These are phyloP conservation scores for Inga oerstediana DNA, from an alignment of 306 rosid species.

Conservation along the genomic window DNA sequence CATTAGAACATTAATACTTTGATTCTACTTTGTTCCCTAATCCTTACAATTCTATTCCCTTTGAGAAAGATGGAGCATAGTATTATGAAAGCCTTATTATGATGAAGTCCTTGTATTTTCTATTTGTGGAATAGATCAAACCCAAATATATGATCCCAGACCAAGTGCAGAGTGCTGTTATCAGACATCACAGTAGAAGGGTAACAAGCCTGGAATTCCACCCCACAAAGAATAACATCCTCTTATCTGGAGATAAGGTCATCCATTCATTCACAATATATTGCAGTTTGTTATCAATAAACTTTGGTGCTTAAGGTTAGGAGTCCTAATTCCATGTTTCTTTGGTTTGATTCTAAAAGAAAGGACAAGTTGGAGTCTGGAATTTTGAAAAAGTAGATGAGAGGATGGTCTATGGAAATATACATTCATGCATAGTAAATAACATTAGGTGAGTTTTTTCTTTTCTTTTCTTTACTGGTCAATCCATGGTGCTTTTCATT, in stretches of 20 bases:
- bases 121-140: constrained; percentile 60
- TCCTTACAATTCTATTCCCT: neutral
- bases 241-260: constrained; percentile 96
- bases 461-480: neutral
- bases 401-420: constrained; percentile 75
- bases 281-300: neutral
- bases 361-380: constrained; percentile 99
- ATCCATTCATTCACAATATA: neutral
- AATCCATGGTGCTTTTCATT: neutral
- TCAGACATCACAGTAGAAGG: constrained; percentile 89
- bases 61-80: neutral
- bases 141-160: constrained; percentile 83
- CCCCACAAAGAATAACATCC: constrained; percentile 83
- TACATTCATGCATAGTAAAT: constrained; percentile 82
- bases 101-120: neutral
- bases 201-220: constrained; percentile 91
- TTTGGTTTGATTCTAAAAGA: constrained; percentile 52
- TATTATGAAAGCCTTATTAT: neutral
- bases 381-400: constrained; percentile 81
- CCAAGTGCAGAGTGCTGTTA: constrained; percentile 82
- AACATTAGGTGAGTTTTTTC: constrained; percentile 73
- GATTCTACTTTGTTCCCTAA: constrained; percentile 3
- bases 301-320: constrained; percentile 11
- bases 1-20: neutral
- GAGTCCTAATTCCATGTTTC: constrained; percentile 24